These are phyloP conservation scores for Aspergillus spinulosporus DNA, from an alignment of 2,329 filamentous ascomycete species.

Conservation along the genomic window DNA sequence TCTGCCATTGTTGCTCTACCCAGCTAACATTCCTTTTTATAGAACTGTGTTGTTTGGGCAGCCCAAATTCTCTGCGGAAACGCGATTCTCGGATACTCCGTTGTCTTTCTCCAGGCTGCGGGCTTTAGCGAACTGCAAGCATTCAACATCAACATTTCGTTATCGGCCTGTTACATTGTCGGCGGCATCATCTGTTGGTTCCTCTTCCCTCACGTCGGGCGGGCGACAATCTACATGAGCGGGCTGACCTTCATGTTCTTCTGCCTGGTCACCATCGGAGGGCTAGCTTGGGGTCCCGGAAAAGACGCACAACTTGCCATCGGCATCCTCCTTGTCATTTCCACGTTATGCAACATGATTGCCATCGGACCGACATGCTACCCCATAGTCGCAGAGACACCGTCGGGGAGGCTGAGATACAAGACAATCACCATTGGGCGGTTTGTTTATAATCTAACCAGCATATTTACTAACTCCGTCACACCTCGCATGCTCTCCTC, in stretches of 20 bases:
- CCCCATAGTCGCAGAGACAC: constrained; percentile 54
- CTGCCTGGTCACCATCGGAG: constrained; percentile 39
- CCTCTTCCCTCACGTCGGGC: constrained; percentile 43
- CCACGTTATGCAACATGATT: constrained; percentile 56
- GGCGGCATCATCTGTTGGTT: constrained; percentile 45
- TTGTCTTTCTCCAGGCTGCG: constrained; percentile 43
- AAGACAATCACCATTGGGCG: constrained; percentile 47
- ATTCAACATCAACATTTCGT: constrained; percentile 44
- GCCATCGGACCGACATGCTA: constrained; percentile 57
- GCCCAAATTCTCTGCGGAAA: constrained; percentile 43
- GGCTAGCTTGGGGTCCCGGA: constrained; percentile 29
- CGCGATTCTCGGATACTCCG: constrained; percentile 39
- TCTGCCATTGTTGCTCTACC: no score
- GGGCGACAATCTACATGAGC: constrained; percentile 45
- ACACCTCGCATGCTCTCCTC: constrained; percentile 32
- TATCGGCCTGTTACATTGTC: constrained; percentile 44
- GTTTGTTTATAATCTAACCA: constrained; percentile 50
- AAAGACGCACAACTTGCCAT: constrained; percentile 33
- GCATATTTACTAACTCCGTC: constrained; percentile 45
- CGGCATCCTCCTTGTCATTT: constrained; percentile 51
- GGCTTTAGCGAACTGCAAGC: constrained; percentile 40
- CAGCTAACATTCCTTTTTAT: neutral
- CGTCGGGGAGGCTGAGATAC: constrained; percentile 55
- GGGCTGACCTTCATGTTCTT: constrained; percentile 44
- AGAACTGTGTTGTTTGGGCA: constrained; percentile 44